Evolutionary conservation across 305 asterid species (phyloP), one percentile per base, ranked within the genome.

Genomic region (Fraxinus xanthoxyloides): DNA sequence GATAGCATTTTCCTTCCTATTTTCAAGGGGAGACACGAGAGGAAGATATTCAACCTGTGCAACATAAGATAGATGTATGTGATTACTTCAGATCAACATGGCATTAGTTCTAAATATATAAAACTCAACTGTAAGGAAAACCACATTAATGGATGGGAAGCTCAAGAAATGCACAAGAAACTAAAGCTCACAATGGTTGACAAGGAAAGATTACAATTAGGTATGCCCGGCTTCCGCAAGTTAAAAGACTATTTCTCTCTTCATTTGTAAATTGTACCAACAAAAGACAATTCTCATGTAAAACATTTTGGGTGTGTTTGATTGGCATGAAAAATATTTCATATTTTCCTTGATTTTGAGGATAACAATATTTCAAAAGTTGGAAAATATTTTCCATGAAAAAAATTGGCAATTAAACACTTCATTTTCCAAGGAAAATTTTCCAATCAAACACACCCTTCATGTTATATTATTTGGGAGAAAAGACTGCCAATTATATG

Each of bases 31-130:
- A 19, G 84, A 88, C 56, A 93, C 90, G 35, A 92, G 83, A n/a
- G 99, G 99, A 86, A 97, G 99, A 90, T 97, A 97, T 87, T 97
- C 99, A 74, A 97, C 91, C 98, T 96, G 90, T 26, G 72, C 75
- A 84, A 38, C 83, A 48, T 19, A 61, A 75, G 73, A 82, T 79
- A 79, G 31, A 81, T 78, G 19, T 19, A 75, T 30, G 43, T 17
- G 35, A 78, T 67, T 51, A 51, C 19, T 70, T 84, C 72, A 79
- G 82, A 67, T 31, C 61, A 75, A 51, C 63, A 76, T 36, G 30
- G 75, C 43, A 59, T 38, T 65, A 40, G 48, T 36, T 34, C 26
- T 72, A 61, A 36, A 35, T 23, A 24, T 48, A 75, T 69, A 28
- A 36, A 13, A 46, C 72, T 59, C 5, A 74, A 77, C 78, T 35